Base-by-base conservation (phyloP, 2,329 filamentous ascomycete species). In the Claviceps spartinae region DNA sequence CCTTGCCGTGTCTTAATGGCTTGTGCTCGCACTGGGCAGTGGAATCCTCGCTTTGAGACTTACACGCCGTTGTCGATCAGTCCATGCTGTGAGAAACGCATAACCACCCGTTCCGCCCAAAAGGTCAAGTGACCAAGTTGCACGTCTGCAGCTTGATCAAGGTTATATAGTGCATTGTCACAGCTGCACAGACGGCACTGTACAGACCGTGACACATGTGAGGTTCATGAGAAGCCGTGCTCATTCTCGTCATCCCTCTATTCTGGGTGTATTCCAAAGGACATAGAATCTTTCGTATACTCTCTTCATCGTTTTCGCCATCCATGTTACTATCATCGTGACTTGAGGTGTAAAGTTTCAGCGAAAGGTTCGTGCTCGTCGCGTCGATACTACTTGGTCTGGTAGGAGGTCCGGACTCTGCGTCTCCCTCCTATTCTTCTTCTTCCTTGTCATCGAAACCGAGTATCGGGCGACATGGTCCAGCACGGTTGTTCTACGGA, bases 31-130 rank as follows among this genome's bases (percentile, higher is more conserved):
- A 1, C 57, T 54, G 4, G 53, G 52, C n/a, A 60, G 48, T 5
- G 55, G 52, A 13, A 58, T 57, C 4, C 7, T 30, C 26, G 26
- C 7, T 30, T 54, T 55, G 16, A 54, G 51, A 9, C 59, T 58
- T 22, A 52, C 51, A 8, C 51, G 47, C 43, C 55, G 52, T 37
- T 64, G 59, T 9, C 60, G 56, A 47, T 60, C 57, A 1, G 57
- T 57, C 5, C 64, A 54, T 8, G 57, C 58, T n/a, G 59, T 22
- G 20, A 22, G 20, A 22, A 22, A 22, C 20, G 3, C 20, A 22
- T 22, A 22, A 22, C 20, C 20, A 22, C 20, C 20, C 20, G 2
- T 22, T 22, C 20, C 20, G 20, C 20, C 20, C 20, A 22, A 22
- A 22, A 22, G 20, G 20, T 22, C 20, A 22, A 22, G 20, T 22